phyloP scores from a whole-genome alignment of 495 filamentous ascomycete species.

The Xylaria grammica region DNA sequence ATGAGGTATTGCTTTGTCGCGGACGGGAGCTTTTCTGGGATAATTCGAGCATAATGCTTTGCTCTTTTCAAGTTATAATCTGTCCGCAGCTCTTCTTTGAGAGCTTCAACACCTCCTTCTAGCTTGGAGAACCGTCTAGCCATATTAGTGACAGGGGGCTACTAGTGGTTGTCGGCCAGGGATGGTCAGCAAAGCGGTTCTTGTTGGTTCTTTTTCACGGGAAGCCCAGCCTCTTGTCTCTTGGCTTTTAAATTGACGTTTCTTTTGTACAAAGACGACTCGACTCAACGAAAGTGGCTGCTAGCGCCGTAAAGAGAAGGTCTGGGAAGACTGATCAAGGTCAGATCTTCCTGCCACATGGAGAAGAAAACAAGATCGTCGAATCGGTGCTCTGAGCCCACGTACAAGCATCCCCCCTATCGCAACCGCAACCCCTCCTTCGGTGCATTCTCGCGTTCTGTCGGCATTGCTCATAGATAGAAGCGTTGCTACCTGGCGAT shows the following conservation, averaged over 20 bases:
- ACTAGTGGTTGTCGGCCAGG: background rate
- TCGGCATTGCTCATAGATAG: slow-evolving; percentile 11
- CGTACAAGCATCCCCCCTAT: background rate
- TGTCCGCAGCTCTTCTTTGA: slow-evolving; percentile 38
- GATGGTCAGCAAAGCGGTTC: background rate
- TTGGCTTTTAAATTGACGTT: background rate
- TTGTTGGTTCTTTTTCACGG: background rate
- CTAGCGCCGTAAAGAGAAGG: background rate
- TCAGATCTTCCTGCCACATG: background rate
- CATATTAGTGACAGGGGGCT: slow-evolving; percentile 8
- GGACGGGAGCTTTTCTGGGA: slow-evolving; percentile 41
- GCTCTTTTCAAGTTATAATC: slow-evolving; percentile 46
- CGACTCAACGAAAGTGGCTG: too few species aligned
- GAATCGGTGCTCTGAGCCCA: background rate
- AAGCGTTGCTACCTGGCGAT: slow-evolving; percentile 1
- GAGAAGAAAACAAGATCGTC: background rate
- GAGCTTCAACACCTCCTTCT: slow-evolving; percentile 3
- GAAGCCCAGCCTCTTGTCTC: background rate
- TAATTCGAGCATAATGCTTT: slow-evolving; percentile 34
- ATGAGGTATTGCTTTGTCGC: slow-evolving; percentile 49
- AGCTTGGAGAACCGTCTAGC: background rate
- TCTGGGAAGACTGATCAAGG: background rate
- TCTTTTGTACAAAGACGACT: background rate
- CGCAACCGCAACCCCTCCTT: slow-evolving; percentile 3
- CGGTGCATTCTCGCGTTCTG: slow-evolving; percentile 22